Base-by-base conservation (phyloP, 495 filamentous ascomycete genomes). In the Podospora sp. region DNA sequence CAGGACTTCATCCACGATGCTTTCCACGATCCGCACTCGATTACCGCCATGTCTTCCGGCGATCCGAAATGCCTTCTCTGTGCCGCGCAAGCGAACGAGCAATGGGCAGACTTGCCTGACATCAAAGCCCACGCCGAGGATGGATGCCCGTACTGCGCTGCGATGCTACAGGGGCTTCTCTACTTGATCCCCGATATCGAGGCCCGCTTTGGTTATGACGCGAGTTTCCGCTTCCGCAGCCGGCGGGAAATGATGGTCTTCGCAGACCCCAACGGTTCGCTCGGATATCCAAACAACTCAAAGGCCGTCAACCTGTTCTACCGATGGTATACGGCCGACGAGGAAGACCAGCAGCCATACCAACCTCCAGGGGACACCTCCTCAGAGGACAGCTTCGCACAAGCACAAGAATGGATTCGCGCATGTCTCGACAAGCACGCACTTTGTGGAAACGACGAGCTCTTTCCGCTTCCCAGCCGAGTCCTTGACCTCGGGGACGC, bases 401-500 rank as follows among this genome's bases (percentile, higher is more conserved):
- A 53, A 5, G 59, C 63, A 24, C 49, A 35, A 35, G 16, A 29
- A 14, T 69, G 68, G 68, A 27, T 69, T n/a, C 27, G 49, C 5
- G 26, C 24, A 12, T 69, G 68, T 20, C 62, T 63, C 8, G 8
- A 40, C 6, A 35, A 26, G 18, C 62, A 63, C 46, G 27, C 35
- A 5, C 62, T 63, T 27, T 63, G 62, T 26, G n/a, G n/a, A 14
- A 40, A 26, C 59, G 52, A 62, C 9, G 24, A 35, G 6, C 20
- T 24, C 0, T 8, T 5, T 22, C 22, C 35, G 0, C 33, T 65
- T 9, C 68, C 68, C 6, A 62, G 63, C n/a, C 63, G 63, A 33
- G 21, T 69, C 12, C 60, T 69, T 18, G 68, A 69, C 59, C 35
- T 69, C 14, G 60, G 46, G 22, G n/a, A 58, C 8, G n/a, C 27